A percentile compares a stretch with the other conserved stretches of the same genome.
These are phyloP conservation scores for Barbatosphaeria neglecta DNA, from an alignment of 495 filamentous ascomycete species.

Conservation along the genomic window DNA sequence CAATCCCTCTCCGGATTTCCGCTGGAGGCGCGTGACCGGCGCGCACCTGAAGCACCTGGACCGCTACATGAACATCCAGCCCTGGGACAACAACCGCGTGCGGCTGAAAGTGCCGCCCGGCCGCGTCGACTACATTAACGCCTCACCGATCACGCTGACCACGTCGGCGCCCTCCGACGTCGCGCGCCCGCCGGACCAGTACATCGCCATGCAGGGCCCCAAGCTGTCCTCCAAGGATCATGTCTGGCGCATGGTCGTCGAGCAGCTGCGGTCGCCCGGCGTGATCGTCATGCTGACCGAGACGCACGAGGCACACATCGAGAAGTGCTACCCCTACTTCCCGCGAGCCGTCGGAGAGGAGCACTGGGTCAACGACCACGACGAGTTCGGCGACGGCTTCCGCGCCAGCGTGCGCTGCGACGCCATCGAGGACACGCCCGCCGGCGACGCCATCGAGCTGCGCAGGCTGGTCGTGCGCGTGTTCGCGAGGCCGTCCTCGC, in stretches of 20 bases:
- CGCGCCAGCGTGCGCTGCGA: conserved; percentile 39
- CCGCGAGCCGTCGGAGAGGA: conserved; percentile 46
- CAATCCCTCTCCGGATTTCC: conserved; percentile 36
- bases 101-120: conserved; percentile 71
- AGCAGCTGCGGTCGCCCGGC: conserved; percentile 64
- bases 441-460: conserved; percentile 40
- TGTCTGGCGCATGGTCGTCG: conserved; percentile 93
- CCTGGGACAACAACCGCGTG: conserved; percentile 76
- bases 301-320: conserved; percentile 65
- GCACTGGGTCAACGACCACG: conserved; percentile 41
- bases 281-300: conserved; percentile 96
- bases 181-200: conserved; percentile 24
- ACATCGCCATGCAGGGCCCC: conserved; percentile 65
- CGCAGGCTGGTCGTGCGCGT: conserved; percentile 41
- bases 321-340: conserved; percentile 92
- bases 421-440: conserved; percentile 33
- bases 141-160: conserved; percentile 67
- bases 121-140: conserved; percentile 88
- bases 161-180: conserved; percentile 51
- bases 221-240: conserved; percentile 60
- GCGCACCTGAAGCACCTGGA: conserved; percentile 47
- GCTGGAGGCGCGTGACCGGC: conserved; percentile 41
- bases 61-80: conserved; percentile 76
- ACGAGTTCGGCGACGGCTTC: conserved; percentile 56
- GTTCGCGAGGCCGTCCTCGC: background rate